Percentiles rank a stretch among this genome's conserved stretches.
Evolutionary conservation across 139 green algal genomes (phyloP).

Genomic region (Monoraphidium neglectum): DNA sequence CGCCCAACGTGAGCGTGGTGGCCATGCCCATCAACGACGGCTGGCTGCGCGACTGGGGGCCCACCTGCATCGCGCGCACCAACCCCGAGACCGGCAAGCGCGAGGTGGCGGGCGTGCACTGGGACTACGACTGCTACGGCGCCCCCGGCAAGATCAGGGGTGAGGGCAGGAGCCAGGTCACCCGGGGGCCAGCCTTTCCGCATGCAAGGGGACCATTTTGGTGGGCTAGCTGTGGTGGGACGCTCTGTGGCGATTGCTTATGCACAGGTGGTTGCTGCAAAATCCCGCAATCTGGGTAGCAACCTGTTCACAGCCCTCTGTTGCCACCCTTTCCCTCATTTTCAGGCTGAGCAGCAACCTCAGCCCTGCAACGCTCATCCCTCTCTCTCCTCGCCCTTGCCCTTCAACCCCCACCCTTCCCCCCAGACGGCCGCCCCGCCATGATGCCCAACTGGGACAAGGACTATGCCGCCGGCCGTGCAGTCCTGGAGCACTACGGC

Average conservation of each 20-base stretch:
- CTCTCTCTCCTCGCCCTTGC: too few relatives aligned
- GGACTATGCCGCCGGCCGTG: conserved; percentile 46
- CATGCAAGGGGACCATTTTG: background rate
- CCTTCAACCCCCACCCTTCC: too few relatives aligned
- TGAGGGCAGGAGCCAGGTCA: background rate
- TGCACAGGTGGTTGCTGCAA: too few relatives aligned
- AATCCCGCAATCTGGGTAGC: too few relatives aligned
- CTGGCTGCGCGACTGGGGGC: conserved; percentile 70
- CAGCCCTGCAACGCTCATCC: too few relatives aligned
- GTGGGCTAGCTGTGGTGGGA: too few relatives aligned
- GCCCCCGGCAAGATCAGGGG: background rate
- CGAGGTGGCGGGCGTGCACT: conserved; percentile 62
- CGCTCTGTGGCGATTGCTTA: too few relatives aligned
- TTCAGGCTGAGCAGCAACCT: too few relatives aligned
- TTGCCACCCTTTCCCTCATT: too few relatives aligned
- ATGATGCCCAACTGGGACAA: conserved; percentile 67
- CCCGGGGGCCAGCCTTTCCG: background rate
- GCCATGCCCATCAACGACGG: conserved; percentile 54
- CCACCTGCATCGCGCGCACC: conserved; percentile 48
- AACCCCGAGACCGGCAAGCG: conserved; percentile 43
- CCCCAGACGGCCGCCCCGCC: conserved; percentile 26
- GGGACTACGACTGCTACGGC: conserved; percentile 65
- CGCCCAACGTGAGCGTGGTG: conserved; percentile 27
- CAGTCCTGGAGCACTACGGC: conserved; percentile 41
- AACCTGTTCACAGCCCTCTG: too few relatives aligned